phyloP scores from a whole-genome alignment of 768 basidiomycete species.

The Sarcodon aspratus region DNA sequence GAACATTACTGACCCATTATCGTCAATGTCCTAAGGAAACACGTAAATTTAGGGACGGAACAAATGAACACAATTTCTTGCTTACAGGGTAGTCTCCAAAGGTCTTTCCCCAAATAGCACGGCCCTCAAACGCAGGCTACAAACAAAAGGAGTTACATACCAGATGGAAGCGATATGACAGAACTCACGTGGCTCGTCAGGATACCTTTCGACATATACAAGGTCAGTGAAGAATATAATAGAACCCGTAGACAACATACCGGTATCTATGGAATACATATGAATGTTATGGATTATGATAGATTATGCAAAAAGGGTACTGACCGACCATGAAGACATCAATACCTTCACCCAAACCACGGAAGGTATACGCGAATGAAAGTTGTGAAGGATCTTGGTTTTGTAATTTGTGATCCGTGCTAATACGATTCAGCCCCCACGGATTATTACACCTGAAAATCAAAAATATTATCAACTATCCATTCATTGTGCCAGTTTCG shows the following conservation, averaged over 20 bases:
- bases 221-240: too few species aligned
- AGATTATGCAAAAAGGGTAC: background rate
- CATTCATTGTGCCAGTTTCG: background rate
- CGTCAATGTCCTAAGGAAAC: too few species aligned
- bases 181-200: too few species aligned
- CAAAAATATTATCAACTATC: background rate
- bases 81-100: background rate
- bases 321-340: conserved; percentile 32
- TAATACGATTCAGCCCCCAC: conserved; percentile 13
- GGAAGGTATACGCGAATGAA: conserved; percentile 15
- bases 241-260: conserved; percentile 7
- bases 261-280: conserved; percentile 4
- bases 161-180: too few species aligned
- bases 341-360: conserved; percentile 20
- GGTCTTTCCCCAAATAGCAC: background rate
- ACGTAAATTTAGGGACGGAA: too few species aligned
- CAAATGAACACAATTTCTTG: too few species aligned
- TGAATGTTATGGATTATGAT: background rate
- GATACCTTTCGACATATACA: too few species aligned
- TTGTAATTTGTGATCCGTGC: conserved; percentile 4
- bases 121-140: background rate
- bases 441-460: conserved; percentile 9
- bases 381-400: conserved; percentile 5
- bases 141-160: too few species aligned
- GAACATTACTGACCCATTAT: too few species aligned